Base-by-base conservation (phyloP, 257 asterid genomes). In the Solanum ossicruentum region DNA sequence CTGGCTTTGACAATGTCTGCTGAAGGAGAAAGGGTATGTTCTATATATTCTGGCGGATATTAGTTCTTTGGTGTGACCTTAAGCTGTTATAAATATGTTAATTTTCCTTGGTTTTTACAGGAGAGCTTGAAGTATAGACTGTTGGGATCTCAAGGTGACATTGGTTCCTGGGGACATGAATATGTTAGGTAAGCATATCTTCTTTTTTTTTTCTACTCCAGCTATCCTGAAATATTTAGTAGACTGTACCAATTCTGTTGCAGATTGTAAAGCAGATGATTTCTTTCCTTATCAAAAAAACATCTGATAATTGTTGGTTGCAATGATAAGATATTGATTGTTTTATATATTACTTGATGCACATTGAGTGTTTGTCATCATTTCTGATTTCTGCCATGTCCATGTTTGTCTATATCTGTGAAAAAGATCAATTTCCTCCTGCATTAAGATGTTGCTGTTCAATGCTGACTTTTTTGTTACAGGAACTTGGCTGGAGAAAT, bases 111-210 rank as follows among this genome's bases (percentile, higher is more conserved):
- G 26, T 77, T 51, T 45, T 51, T 92, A 80, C 94, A 95, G 98
- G 99, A 94, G 88, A 97, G 99, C 94, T 90, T 97, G 90, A 95
- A 94, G 88, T 97, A 93, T 91, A 93, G 99, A 86, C 88, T 97
- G 54, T 86, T 92, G 83, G 99, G 99, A 85, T 92, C 99, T 58
- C 95, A 92, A 43, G 98, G 96, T 84, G 99, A 94, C 83, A 92
- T 97, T 88, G 99, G 99, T 84, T 97, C 98, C 17, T 95, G 99
- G 99, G 99, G 99, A 83, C 98, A 95, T 85, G 99, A 95, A 87
- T 97, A 97, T 91, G 99, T 94, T 80, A 91, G 99, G 99, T 96
- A 84, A 90, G 92, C 71, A 83, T 69, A 36, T 80, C 43, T 28
- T 80, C 43, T 28, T 7, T 9, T 26, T 32, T 52, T 51, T 52